A percentile compares a stretch with the other conserved stretches of the same genome.
These are phyloP conservation scores for Cyanophora paradoxa DNA, from an alignment of 78 protist species.

Conservation along the genomic window DNA sequence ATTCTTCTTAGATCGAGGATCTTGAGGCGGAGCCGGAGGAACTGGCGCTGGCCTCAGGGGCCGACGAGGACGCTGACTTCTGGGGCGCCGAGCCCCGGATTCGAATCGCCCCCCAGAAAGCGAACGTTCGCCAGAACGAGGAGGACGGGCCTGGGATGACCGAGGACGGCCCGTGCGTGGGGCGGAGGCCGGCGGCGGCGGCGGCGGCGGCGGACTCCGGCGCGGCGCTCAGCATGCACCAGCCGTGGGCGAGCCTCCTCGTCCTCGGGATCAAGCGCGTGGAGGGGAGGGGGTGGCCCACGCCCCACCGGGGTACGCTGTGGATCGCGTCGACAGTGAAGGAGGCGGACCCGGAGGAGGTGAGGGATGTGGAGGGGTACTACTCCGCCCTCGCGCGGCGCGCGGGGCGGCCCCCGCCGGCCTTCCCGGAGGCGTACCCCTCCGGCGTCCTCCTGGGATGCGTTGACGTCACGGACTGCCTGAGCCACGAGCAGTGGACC, in stretches of 20 bases:
- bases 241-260: slow-evolving; percentile 19
- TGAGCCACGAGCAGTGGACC: slow-evolving; percentile 19
- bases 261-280: slow-evolving; percentile 4
- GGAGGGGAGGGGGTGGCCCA: slow-evolving; percentile 1
- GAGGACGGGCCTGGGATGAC: too few species aligned
- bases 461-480: not conserved
- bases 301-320: not conserved
- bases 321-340: slow-evolving; percentile 3
- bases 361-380: not conserved
- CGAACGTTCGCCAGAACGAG: too few species aligned
- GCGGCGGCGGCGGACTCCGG: too few species aligned
- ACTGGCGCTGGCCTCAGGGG: too few species aligned
- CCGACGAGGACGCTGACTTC: too few species aligned
- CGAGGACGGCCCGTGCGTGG: too few species aligned
- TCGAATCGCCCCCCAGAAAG: too few species aligned
- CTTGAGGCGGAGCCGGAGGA: too few species aligned
- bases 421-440: not conserved
- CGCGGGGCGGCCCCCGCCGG: not conserved
- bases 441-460: not conserved
- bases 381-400: not conserved
- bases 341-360: not conserved
- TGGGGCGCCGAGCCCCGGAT: too few species aligned
- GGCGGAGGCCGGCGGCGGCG: too few species aligned
- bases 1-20: too few species aligned
- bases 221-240: not conserved